These are phyloP conservation scores for Thamnidium elegans DNA, from an alignment of 192 early-diverging fungal species.

Conservation along the genomic window DNA sequence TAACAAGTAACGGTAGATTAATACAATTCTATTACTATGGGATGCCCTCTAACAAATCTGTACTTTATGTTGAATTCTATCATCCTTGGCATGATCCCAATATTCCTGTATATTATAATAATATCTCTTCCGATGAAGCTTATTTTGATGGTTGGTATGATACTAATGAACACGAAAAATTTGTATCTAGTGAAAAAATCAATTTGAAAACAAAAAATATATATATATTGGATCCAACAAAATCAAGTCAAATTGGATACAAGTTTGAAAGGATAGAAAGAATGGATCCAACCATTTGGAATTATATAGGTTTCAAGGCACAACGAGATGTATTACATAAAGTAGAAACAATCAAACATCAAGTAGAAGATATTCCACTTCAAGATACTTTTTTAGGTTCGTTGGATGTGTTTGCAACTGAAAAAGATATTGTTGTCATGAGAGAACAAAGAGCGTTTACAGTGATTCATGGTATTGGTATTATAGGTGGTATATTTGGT, in stretches of 20 bases:
- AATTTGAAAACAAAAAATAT: slow-evolving; percentile 18
- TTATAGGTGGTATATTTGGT: slow-evolving; percentile 24
- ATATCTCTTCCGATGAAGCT: neutral
- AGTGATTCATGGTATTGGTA: slow-evolving; percentile 13
- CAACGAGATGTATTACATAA: neutral
- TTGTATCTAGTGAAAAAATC: slow-evolving; percentile 14
- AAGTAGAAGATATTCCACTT: neutral
- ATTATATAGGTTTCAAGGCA: slow-evolving; percentile 19
- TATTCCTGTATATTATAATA: slow-evolving; percentile 20
- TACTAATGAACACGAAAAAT: slow-evolving; percentile 8
- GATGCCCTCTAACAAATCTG: slow-evolving; percentile 10
- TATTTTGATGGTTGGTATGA: slow-evolving; percentile 13
- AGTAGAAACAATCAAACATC: neutral
- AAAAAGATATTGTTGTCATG: neutral
- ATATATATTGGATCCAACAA: slow-evolving; percentile 6
- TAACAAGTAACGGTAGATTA: slow-evolving; percentile 7
- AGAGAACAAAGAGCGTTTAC: slow-evolving; percentile 20
- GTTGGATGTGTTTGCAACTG: slow-evolving; percentile 15
- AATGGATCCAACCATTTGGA: slow-evolving; percentile 8
- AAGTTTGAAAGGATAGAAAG: neutral
- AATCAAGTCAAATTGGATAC: neutral
- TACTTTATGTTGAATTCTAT: slow-evolving; percentile 19
- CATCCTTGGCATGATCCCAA: slow-evolving; percentile 15
- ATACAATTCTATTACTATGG: slow-evolving; percentile 26
- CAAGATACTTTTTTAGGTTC: neutral